Percentiles rank a stretch among this genome's conserved stretches.
Conservation (phyloP, 306 rosid genomes). For the Vigna reflexopilosa region DNA sequence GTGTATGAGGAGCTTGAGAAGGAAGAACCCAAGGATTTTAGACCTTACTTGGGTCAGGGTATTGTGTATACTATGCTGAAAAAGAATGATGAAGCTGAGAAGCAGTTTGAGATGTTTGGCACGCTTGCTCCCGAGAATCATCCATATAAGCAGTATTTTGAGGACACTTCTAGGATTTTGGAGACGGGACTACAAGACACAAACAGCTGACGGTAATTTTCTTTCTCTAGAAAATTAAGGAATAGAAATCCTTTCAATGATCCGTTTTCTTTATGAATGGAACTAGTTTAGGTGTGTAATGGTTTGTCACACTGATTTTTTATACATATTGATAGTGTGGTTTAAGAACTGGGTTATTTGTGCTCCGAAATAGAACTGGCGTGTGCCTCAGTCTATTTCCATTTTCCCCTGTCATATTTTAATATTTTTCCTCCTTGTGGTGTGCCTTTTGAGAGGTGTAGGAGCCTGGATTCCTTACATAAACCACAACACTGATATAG, state of each 20-base stretch:
- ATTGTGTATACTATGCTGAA: conserved; percentile 76
- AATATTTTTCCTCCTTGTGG: not conserved
- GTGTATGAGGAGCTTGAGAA: conserved; percentile 75
- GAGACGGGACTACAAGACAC: conserved; percentile 52
- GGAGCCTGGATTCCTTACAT: not conserved
- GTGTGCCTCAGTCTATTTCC: conserved; percentile 17
- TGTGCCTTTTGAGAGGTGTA: not conserved
- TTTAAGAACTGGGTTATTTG: conserved; percentile 10
- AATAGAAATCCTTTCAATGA: not conserved
- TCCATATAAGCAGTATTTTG: conserved; percentile 77
- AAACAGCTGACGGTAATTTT: conserved; percentile 44
- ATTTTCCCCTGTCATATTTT: not conserved
- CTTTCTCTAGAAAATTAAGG: not conserved
- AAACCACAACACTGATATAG: not conserved
- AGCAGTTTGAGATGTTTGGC: conserved; percentile 76
- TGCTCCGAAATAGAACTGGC: not conserved
- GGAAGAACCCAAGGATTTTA: conserved; percentile 87
- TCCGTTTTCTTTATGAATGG: conserved; percentile 14
- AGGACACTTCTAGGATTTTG: conserved; percentile 66
- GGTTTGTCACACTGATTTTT: not conserved
- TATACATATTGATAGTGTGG: conserved; percentile 34
- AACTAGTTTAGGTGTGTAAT: conserved; percentile 25
- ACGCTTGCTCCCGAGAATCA: conserved; percentile 81
- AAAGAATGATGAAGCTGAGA: conserved; percentile 79
- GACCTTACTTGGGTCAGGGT: conserved; percentile 90